phyloP scores from a whole-genome alignment of 495 filamentous ascomycete genomes.

The Parmelia sp. region DNA sequence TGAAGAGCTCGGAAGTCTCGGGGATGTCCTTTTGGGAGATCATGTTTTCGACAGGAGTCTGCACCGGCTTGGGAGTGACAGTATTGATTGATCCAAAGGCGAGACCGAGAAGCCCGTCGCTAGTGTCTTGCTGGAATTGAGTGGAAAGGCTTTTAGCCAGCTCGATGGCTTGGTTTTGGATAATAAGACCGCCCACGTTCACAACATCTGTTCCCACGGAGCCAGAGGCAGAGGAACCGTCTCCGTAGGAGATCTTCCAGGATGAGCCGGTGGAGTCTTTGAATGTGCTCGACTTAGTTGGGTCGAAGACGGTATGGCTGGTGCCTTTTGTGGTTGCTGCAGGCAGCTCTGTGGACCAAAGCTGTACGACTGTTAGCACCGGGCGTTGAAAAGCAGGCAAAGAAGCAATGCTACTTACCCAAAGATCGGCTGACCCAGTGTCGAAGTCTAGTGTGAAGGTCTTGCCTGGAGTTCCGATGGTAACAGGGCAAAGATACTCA shows the following conservation, averaged over 20 bases:
- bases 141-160: constrained; percentile 58
- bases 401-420: constrained; percentile 48
- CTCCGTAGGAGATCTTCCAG: constrained; percentile 71
- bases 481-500: constrained; percentile 60
- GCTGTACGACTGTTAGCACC: constrained; percentile 36
- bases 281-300: constrained; percentile 58
- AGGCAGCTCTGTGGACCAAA: constrained; percentile 56
- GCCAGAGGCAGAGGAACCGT: constrained; percentile 64
- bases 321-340: constrained; percentile 32
- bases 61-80: constrained; percentile 52
- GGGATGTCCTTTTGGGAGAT: constrained; percentile 61
- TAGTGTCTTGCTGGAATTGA: constrained; percentile 51
- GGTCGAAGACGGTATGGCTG: constrained; percentile 50
- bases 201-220: constrained; percentile 64
- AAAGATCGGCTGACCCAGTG: constrained; percentile 71
- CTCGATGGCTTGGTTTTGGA: constrained; percentile 65
- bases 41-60: constrained; percentile 75
- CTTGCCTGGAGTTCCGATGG: constrained; percentile 64
- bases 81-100: constrained; percentile 68
- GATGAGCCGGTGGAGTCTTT: constrained; percentile 42
- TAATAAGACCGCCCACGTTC: constrained; percentile 58
- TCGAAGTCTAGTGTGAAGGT: constrained; percentile 65
- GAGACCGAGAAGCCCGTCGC: constrained; percentile 72
- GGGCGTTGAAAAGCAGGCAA: constrained; percentile 5
- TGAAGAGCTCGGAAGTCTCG: constrained; percentile 60